Conservation (phyloP, 306 rosid genomes). For the Hippophae gyantsensis region DNA sequence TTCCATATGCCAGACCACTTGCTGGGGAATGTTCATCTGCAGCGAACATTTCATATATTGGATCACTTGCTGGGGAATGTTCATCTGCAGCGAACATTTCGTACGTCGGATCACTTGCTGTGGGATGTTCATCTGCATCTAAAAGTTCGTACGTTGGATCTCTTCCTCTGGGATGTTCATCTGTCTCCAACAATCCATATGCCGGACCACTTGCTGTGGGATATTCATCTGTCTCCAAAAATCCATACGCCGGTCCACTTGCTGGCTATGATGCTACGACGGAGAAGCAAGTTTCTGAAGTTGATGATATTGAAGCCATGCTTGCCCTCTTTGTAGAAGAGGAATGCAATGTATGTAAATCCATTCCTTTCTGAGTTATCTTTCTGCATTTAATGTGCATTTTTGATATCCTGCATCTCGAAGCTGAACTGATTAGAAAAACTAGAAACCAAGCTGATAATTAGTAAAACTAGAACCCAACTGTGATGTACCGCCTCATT, state of each 20-base stretch:
- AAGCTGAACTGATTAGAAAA: too few species aligned
- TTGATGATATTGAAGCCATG: conserved; percentile 15
- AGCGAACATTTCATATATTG: too few species aligned
- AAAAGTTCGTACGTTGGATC: too few species aligned
- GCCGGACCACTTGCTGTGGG: neutral
- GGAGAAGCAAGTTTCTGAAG: conserved; percentile 6
- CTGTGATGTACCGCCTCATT: too few species aligned
- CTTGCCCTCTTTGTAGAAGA: conserved; percentile 16
- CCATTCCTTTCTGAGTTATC: neutral
- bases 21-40: too few species aligned
- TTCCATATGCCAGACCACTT: too few species aligned
- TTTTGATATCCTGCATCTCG: neutral
- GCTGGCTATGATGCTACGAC: conserved; percentile 10
- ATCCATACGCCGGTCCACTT: neutral
- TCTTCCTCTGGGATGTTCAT: conserved; percentile 5
- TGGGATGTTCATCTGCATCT: too few species aligned
- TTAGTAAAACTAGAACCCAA: too few species aligned
- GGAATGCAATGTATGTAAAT: conserved; percentile 3
- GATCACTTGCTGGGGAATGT: too few species aligned
- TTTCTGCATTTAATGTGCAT: conserved; percentile 29
- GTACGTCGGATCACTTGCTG: neutral
- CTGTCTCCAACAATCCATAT: conserved; percentile 6
- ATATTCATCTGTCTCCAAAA: conserved; percentile 14
- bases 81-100: too few species aligned
- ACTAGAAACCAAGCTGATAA: too few species aligned